Base-by-base conservation (phyloP, 2,329 filamentous ascomycete species). In the Aspergillus niger region DNA sequence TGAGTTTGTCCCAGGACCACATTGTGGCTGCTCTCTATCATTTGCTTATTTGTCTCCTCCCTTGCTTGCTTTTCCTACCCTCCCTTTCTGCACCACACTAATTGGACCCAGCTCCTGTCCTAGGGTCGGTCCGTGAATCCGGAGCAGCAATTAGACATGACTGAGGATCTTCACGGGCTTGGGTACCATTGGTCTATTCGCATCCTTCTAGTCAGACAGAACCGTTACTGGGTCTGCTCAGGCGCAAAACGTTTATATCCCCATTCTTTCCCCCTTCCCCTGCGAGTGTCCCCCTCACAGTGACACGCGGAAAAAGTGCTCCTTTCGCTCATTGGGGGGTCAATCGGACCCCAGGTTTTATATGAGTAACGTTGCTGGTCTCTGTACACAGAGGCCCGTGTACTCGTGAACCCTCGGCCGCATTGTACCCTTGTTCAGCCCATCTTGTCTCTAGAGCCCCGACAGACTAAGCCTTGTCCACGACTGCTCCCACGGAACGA, bases 131-230 rank as follows among this genome's bases (percentile, higher is more conserved):
- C 64, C 62, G 58, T 56, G 41, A 61, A 65, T 63, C 63, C 60
- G 63, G 61, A 63, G 63, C 65, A 65, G 56, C 60, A 55, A 65
- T 65, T 62, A 64, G 60, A 61, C 55, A 68, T 63, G 64, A 68
- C 60, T 60, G 57, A 67, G 51, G 50, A 49, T 62, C 57, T 55
- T 56, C 50, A 57, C 32, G 52, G 50, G n/a, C 47, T 28, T 49
- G 47, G 54, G 54, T 63, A 48, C 53, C 58, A 59, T 55, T 58
- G 59, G 49, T 60, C 43, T 55, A 47, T 63, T 47, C 47, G 55
- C 61, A 49, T 54, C 51, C 28, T 36, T 58, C n/a, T 22, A 43
- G 43, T 49, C 20, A 39, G 47, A 54, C 53, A 20, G 55, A 55
- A 50, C 59, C 54, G 55, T 55, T 55, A 47, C 28, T 36, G 41